A percentile compares a stretch with the other conserved stretches of the same genome.
Evolutionary conservation across 2,329 filamentous ascomycete genomes (phyloP).

Genomic region (Nothomitra cinnamomea): DNA sequence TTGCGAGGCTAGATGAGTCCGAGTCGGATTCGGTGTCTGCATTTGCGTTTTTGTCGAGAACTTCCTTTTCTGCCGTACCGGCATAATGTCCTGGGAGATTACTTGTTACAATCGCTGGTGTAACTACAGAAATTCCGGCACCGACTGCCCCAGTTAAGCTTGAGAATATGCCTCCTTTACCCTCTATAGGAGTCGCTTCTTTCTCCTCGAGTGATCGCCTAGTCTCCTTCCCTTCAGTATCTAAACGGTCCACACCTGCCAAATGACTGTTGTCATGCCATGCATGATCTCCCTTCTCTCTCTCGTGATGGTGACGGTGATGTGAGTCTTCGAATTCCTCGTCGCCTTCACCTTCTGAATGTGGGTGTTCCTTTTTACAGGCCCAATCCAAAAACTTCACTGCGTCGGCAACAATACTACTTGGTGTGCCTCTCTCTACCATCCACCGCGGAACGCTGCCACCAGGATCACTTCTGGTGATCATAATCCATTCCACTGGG

Average conservation of each 20-base stretch:
- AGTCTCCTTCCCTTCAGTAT: constrained; percentile 27
- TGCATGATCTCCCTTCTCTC: constrained; percentile 3
- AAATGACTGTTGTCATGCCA: constrained; percentile 17
- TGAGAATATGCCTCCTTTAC: neutral
- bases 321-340: constrained; percentile 8
- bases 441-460: constrained; percentile 79
- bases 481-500: constrained; percentile 82
- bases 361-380: constrained; percentile 28
- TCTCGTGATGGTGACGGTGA: constrained; percentile 6
- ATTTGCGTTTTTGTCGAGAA: constrained; percentile 7
- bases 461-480: constrained; percentile 75
- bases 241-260: constrained; percentile 11
- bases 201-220: constrained; percentile 17
- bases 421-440: constrained; percentile 77
- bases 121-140: constrained; percentile 4
- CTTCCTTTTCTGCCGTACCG: constrained; percentile 4
- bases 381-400: constrained; percentile 73
- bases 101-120: constrained; percentile 7
- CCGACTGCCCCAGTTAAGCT: constrained; percentile 5
- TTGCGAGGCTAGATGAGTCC: neutral
- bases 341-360: constrained; percentile 7
- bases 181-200: constrained; percentile 31
- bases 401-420: constrained; percentile 62
- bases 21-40: neutral
- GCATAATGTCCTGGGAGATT: neutral